Base-by-base conservation (phyloP, 2,329 filamentous ascomycete genomes). In the Fusarium foetens region DNA sequence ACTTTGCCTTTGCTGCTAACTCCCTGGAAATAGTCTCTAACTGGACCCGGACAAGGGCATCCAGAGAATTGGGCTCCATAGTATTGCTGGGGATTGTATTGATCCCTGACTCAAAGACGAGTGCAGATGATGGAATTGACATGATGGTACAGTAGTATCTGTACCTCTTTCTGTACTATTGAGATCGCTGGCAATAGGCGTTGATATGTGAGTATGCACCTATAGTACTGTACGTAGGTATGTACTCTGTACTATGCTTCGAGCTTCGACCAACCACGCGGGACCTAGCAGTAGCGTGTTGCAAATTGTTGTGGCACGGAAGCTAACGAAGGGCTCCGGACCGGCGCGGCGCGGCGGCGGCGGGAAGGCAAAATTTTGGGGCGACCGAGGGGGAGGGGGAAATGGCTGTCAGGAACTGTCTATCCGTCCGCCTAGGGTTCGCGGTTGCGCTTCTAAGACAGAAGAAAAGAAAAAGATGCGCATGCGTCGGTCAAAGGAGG, bases 51-150 rank as follows among this genome's bases (percentile, higher is more conserved):
- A 81, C 72, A 58, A 81, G 64, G 38, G 63, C 51, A 31, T 81
- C 78, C 46, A 81, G 57, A 42, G 67, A 63, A 55, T 68, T 73
- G 61, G 60, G 64, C 48, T 70, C 63, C 60, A 66, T 55, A 14
- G 71, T 42, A 27, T 61, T 64, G 53, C 45, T 41, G 23, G 75
- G 66, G 17, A 70, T 65, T 51, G 66, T 46, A 43, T 68, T 75
- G 68, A 79, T 73, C 62, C 76, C 77, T 12, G 74, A 68, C 66
- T 80, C 78, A 68, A 80, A 80, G 45, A 80, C 62, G 42, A 78
- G 71, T 35, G 69, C 64, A 45, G 75, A 57, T 35, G 78, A 74
- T 25, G 77, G 72, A 53, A 78, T 71, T 70, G 79, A 75, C 75
- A 77, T 77, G 66, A 58, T 69, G 68, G 35, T 49, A 54, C 21